A percentile compares a stretch with the other conserved stretches of the same genome.
phyloP scores from a whole-genome alignment of 805 yeast species.

The Kuraishia ogatae region DNA sequence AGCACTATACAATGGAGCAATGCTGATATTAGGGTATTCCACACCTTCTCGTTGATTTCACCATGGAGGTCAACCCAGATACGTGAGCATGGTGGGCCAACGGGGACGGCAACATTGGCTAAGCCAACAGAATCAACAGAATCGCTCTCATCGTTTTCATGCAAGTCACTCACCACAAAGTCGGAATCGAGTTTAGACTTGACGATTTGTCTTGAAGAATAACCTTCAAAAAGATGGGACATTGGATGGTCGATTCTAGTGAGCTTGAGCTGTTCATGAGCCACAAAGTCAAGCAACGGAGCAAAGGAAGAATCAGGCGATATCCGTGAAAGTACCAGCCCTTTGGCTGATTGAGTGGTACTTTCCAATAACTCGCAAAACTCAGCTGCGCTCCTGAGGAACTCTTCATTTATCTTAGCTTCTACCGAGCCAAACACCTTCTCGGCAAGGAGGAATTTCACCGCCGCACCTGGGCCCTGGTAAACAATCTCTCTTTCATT shows the following conservation, averaged over 20 bases:
- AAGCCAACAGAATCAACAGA: conserved; percentile 4
- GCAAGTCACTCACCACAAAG: conserved; percentile 29
- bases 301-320: conserved; percentile 59
- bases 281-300: conserved; percentile 45
- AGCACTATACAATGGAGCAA: conserved; percentile 36
- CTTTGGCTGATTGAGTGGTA: conserved; percentile 38
- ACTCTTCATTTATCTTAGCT: conserved; percentile 26
- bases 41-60: conserved; percentile 44
- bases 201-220: conserved; percentile 70
- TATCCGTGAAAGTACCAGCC: conserved; percentile 43
- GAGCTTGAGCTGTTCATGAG: conserved; percentile 29
- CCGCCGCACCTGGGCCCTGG: conserved; percentile 37
- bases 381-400: conserved; percentile 35
- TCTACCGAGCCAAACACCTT: conserved; percentile 31
- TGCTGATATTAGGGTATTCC: conserved; percentile 48
- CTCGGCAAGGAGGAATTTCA: conserved; percentile 51
- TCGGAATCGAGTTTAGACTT: conserved; percentile 60
- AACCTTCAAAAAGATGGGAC: conserved; percentile 44
- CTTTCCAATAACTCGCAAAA: conserved; percentile 36
- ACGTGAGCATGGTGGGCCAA: conserved; percentile 52
- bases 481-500: conserved; percentile 48
- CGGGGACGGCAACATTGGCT: conserved; percentile 32
- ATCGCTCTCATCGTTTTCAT: conserved; percentile 1
- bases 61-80: conserved; percentile 70
- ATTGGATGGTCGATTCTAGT: conserved; percentile 49